Conservation (phyloP, 257 asterid genomes). For the Solanum infundibuliforme region DNA sequence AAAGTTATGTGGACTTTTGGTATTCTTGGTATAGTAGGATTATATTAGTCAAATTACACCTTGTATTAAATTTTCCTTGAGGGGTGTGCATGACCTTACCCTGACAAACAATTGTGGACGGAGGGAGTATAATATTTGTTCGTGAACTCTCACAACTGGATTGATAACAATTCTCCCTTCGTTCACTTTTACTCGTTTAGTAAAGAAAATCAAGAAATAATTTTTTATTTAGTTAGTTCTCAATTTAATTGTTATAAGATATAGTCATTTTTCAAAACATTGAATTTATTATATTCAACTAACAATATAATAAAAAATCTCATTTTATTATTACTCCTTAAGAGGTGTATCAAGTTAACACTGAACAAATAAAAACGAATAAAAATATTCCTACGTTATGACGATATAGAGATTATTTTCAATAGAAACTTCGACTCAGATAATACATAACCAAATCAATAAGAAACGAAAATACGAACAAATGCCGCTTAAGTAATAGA, state of each 20-base stretch:
- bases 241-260: neutral
- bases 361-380: neutral
- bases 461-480: neutral
- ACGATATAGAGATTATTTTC: neutral
- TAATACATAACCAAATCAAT: neutral
- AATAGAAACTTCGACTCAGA: fast-evolving
- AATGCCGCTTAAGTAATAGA: neutral
- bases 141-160: neutral
- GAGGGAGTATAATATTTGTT: neutral
- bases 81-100: too few relatives aligned
- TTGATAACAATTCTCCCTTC: too few relatives aligned
- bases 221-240: neutral
- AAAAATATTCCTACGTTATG: neutral
- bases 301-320: too few relatives aligned
- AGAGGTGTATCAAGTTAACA: fast-evolving
- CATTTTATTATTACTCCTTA: neutral
- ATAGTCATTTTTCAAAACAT: neutral
- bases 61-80: too few relatives aligned
- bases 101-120: too few relatives aligned
- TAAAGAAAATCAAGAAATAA: neutral
- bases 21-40: too few relatives aligned
- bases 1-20: too few relatives aligned
- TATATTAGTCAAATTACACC: too few relatives aligned
- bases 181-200: neutral
- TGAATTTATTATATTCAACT: neutral